Base-by-base conservation (phyloP, 2,329 filamentous ascomycete species). In the Dichotomopilus funicola region DNA sequence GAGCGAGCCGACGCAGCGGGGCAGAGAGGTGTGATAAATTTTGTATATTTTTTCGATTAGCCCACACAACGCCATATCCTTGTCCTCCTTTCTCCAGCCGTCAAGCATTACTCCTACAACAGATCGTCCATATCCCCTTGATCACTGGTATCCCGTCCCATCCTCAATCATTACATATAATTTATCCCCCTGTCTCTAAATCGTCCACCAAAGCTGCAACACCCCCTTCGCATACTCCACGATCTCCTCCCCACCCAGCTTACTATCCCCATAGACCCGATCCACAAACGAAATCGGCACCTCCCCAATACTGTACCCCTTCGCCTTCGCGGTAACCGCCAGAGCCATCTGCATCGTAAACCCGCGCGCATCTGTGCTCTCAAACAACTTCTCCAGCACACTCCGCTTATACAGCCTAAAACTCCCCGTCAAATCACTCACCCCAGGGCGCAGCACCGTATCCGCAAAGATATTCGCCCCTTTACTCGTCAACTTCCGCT, bases 291-390 rank as follows among this genome's bases (percentile, higher is more conserved):
- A 89, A 64, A 99, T 99, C 10, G 94, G 94, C 59, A 96, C 92
- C 78, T 99, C 94, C 12, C 89, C 89, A 36, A 99, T 92, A 40
- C 86, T 88, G 76, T 83, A 95, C 1, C 94, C 92, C 89, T 96
- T 91, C 12, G 88, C 89, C 82, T 96, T 96, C 37, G 94, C 94
- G 59, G 91, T 81, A 7, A 97, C 92, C 86, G 96, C 97, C 85
- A 99, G 88, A 80, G 96, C 92, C 94, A 99, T 99, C 83, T 99
- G 94, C 79, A 99, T 99, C 42, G 88, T 92, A 72, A 97, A 99
- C 2, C 94, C 94, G 76, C 97, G 96, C 70, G 89, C 94, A 79
- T 96, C 87, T 7, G 91, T 96, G 73, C 82, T 89, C 67, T 80
- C 78, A 66, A 99, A 96, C 56, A 95, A 90, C 78, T 89, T 91